phyloP scores from a whole-genome alignment of 108 stramenopile genomes.

The Pseudonitzschia multiseries region DNA sequence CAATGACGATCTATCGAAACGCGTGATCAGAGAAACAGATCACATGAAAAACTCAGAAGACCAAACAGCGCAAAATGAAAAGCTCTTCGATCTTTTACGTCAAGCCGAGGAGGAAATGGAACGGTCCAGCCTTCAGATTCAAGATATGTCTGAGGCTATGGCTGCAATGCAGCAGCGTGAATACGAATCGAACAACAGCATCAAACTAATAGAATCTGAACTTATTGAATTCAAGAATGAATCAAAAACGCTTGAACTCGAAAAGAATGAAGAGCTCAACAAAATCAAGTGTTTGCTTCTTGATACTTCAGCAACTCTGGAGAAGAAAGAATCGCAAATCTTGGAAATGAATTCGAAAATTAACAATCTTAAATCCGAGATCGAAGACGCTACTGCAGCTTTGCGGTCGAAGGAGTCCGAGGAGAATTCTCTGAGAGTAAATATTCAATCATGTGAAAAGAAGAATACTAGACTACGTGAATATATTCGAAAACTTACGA shows the following conservation, averaged over 20 bases:
- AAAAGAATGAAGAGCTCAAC: conserved; percentile 1
- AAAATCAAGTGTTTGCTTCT: conserved; percentile 7
- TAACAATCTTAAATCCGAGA: conserved; percentile 1
- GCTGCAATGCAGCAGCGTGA: conserved; percentile 29
- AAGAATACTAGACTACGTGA: conserved; percentile 42
- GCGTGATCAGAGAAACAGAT: not conserved
- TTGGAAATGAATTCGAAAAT: conserved; percentile 10
- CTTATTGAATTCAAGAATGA: not conserved
- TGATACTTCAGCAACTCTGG: conserved; percentile 2
- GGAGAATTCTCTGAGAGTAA: conserved; percentile 7
- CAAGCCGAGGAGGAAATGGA: conserved; percentile 43
- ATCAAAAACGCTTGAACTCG: not conserved
- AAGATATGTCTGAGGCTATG: conserved; percentile 33
- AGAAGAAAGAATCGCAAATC: conserved; percentile 15
- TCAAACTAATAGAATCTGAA: conserved; percentile 5
- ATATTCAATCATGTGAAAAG: conserved; percentile 26
- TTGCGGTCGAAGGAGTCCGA: conserved; percentile 16
- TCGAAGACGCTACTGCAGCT: not conserved
- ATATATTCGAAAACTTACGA: conserved; percentile 46
- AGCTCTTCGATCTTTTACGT: conserved; percentile 28
- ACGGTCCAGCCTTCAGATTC: conserved; percentile 32
- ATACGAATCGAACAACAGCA: conserved; percentile 13
- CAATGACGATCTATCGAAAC: not conserved
- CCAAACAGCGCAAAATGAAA: conserved; percentile 22
- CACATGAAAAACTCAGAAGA: conserved; percentile 21